These are phyloP conservation scores for Kodamaea suecica DNA, from an alignment of 1,139 yeast species.

Conservation along the genomic window DNA sequence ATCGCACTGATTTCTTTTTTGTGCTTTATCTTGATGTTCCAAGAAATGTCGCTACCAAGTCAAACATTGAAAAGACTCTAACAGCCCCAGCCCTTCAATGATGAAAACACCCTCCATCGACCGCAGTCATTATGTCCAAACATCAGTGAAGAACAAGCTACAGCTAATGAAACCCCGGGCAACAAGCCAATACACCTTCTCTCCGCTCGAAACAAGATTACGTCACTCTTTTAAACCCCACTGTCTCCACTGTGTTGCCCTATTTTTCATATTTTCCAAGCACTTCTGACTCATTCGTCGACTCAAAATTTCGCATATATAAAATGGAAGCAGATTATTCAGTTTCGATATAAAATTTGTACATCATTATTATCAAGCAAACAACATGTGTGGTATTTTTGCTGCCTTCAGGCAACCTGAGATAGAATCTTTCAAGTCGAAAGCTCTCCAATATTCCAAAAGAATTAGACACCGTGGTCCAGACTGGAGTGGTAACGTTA, in stretches of 20 bases:
- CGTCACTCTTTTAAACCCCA: no score
- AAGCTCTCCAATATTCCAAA: conserved; percentile 86
- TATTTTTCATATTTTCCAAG: not conserved
- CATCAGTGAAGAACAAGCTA: no score
- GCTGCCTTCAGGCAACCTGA: conserved; percentile 86
- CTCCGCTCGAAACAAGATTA: no score
- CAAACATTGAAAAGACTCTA: no score
- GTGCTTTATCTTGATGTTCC: no score
- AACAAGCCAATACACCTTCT: no score
- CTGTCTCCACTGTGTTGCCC: not conserved
- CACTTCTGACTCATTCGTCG: not conserved
- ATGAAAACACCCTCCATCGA: no score
- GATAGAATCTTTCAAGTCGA: conserved; percentile 74
- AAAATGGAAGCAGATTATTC: not conserved
- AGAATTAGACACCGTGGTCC: conserved; percentile 98
- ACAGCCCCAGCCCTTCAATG: no score
- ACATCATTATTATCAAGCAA: not conserved
- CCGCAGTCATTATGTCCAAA: no score
- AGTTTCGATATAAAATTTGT: not conserved
- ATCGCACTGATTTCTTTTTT: no score
- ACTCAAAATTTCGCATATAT: not conserved
- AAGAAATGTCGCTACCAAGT: no score
- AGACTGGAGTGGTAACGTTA: conserved; percentile 93
- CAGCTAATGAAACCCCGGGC: no score
- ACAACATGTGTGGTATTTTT: conserved; percentile 91